Conservation (phyloP, 2,329 filamentous ascomycete species). For the Hypomyces rosellus region DNA sequence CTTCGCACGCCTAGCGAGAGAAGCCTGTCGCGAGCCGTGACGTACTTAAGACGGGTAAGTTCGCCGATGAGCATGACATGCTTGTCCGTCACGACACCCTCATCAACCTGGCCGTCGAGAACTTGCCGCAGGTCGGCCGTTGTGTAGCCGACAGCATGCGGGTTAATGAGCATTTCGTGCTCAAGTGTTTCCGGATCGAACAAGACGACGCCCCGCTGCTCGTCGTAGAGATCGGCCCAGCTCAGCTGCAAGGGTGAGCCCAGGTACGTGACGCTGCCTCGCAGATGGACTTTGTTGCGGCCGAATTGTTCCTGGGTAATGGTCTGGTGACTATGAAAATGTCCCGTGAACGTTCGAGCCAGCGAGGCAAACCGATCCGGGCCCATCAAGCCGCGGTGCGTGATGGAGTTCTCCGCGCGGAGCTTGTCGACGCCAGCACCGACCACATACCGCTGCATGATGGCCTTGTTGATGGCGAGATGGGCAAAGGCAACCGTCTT, state of each 20-base stretch:
- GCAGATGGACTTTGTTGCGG: not conserved
- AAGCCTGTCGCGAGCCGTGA: constrained; percentile 15
- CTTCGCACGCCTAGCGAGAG: constrained; percentile 12
- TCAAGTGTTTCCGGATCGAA: constrained; percentile 16
- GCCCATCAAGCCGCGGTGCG: constrained; percentile 13
- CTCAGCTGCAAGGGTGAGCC: constrained; percentile 17
- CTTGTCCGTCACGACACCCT: constrained; percentile 6
- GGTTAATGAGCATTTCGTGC: constrained; percentile 15
- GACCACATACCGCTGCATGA: constrained; percentile 13
- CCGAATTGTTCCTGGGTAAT: constrained; percentile 10
- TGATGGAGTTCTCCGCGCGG: constrained; percentile 2
- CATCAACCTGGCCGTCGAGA: constrained; percentile 6
- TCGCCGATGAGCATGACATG: constrained; percentile 16
- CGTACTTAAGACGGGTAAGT: constrained; percentile 10
- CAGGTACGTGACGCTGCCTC: constrained; percentile 16
- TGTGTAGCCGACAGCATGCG: constrained; percentile 14
- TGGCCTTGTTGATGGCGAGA: constrained; percentile 19
- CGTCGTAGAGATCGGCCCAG: constrained; percentile 17
- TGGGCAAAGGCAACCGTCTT: constrained; percentile 18
- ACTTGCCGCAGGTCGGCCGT: constrained; percentile 9
- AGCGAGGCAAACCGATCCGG: constrained; percentile 16
- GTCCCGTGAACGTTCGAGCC: constrained; percentile 17
- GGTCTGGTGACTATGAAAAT: constrained; percentile 19
- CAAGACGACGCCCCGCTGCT: constrained; percentile 15
- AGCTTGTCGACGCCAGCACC: constrained; percentile 1